Conservation (phyloP, 768 basidiomycete genomes). For the Hericium erinaceus region DNA sequence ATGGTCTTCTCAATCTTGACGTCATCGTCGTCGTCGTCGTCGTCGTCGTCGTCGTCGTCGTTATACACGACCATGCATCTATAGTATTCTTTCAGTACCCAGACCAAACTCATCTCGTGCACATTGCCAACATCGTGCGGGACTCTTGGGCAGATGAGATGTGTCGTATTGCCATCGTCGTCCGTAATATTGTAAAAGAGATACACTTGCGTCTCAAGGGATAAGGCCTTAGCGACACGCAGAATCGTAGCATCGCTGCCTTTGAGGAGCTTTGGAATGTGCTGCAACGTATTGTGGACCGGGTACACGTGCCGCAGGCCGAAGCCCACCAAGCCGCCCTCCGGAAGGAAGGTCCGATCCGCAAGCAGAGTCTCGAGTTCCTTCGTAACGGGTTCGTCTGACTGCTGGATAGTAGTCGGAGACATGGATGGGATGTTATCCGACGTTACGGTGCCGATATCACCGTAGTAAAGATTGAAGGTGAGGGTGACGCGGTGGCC, state of each 20-base stretch:
- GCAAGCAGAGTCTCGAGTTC: neutral
- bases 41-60: neutral
- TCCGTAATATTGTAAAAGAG: neutral
- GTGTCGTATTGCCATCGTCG: neutral
- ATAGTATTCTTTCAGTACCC: neutral
- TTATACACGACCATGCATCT: neutral
- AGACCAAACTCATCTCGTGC: neutral
- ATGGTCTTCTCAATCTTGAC: neutral
- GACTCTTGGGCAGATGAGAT: neutral
- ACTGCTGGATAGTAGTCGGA: neutral
- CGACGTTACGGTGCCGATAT: neutral
- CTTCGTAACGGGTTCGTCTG: neutral
- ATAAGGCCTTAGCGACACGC: slow-evolving; percentile 13
- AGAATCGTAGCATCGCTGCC: slow-evolving; percentile 19
- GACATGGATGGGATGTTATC: neutral
- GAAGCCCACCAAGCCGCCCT: slow-evolving; percentile 27
- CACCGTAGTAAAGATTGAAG: slow-evolving; percentile 27
- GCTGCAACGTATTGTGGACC: slow-evolving; percentile 5
- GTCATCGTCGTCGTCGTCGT: neutral
- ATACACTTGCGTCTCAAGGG: neutral
- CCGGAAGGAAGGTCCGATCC: slow-evolving; percentile 21
- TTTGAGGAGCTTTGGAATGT: slow-evolving; percentile 2
- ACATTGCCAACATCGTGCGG: neutral
- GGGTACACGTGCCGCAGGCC: slow-evolving; percentile 29
- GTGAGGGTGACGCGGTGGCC: slow-evolving; percentile 34